These are phyloP conservation scores for Nicotiana undulata DNA, from an alignment of 257 asterid genomes.

Conservation along the genomic window DNA sequence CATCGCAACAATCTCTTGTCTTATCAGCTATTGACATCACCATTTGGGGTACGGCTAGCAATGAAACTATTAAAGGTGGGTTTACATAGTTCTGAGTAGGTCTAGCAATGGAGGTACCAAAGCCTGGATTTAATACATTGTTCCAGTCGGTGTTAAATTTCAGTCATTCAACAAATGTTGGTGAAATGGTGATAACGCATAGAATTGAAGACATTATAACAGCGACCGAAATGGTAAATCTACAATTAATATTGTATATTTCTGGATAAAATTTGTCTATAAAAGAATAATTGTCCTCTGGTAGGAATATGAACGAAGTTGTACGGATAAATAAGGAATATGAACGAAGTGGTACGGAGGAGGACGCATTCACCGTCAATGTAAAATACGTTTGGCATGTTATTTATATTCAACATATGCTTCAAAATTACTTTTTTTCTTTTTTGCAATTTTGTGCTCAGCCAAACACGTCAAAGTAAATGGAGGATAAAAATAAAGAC, in stretches of 20 bases:
- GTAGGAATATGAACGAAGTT: too few relatives aligned
- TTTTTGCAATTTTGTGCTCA: too few relatives aligned
- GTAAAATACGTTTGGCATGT: too few relatives aligned
- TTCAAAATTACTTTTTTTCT: too few relatives aligned
- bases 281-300: too few relatives aligned
- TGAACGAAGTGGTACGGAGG: too few relatives aligned
- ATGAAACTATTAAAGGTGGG: neutral
- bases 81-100: neutral
- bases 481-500: too few relatives aligned
- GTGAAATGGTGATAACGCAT: neutral
- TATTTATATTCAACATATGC: too few relatives aligned
- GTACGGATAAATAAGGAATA: too few relatives aligned
- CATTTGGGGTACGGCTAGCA: neutral
- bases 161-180: neutral
- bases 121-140: neutral
- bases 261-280: too few relatives aligned
- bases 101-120: neutral
- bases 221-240: neutral
- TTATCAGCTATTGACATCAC: neutral
- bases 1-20: neutral
- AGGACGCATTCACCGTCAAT: too few relatives aligned
- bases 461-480: too few relatives aligned
- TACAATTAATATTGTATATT: neutral
- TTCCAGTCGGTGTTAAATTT: neutral
- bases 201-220: neutral